These are phyloP conservation scores for Yarrowia deformans DNA, from an alignment of 805 yeast species.

Conservation along the genomic window DNA sequence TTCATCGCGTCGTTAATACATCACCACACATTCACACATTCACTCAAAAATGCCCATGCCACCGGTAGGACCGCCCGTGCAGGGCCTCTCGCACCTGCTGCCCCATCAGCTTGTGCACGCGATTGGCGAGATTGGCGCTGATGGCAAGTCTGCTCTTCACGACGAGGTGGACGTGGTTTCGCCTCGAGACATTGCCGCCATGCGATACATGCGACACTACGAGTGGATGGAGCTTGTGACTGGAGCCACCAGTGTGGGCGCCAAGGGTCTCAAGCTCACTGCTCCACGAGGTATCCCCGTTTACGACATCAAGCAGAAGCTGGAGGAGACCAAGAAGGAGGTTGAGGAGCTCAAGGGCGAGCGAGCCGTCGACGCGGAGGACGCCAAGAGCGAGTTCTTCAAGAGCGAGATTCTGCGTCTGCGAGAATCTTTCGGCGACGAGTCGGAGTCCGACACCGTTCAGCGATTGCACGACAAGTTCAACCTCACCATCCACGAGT, in stretches of 20 bases:
- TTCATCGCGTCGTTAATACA: conserved; percentile 31
- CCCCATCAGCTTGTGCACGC: conserved; percentile 39
- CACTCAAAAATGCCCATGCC: conserved; percentile 20
- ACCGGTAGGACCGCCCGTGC: conserved; percentile 41
- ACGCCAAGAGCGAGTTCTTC: conserved; percentile 43
- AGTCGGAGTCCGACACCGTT: conserved; percentile 22
- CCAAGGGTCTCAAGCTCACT: conserved; percentile 40
- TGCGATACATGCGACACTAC: conserved; percentile 54
- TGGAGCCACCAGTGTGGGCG: conserved; percentile 50
- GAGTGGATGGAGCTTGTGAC: conserved; percentile 56
- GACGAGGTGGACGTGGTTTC: conserved; percentile 54
- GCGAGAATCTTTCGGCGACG: conserved; percentile 48
- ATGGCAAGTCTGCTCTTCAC: conserved; percentile 44
- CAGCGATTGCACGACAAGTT: conserved; percentile 23
- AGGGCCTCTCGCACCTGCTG: conserved; percentile 45
- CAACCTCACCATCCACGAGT: conserved; percentile 28
- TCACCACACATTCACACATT: conserved; percentile 32
- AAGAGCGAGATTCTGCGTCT: conserved; percentile 45
- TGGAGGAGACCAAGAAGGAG: conserved; percentile 45
- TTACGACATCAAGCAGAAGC: conserved; percentile 42
- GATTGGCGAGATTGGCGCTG: conserved; percentile 45
- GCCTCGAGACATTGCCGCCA: conserved; percentile 54
- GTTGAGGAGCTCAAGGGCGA: conserved; percentile 45
- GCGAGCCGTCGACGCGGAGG: conserved; percentile 41
- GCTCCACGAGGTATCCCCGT: conserved; percentile 42